Evolutionary conservation across 108 stramenopile species (phyloP).

Genomic region (Hondaea fermentalgiana): DNA sequence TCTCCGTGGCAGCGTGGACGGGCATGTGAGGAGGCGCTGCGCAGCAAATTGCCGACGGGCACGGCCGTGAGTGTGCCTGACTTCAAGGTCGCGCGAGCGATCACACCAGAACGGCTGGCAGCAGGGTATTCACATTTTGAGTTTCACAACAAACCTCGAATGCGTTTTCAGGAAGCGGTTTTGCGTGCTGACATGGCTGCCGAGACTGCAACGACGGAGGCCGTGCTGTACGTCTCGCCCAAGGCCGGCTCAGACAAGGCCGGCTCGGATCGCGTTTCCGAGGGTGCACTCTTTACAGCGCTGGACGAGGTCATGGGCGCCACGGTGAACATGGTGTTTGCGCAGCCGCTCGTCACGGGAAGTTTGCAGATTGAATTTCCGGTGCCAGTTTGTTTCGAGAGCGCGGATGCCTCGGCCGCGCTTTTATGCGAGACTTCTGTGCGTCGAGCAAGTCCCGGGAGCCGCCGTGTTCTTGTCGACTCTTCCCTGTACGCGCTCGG

Average conservation of each 20-base stretch:
- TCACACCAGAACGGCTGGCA: background rate
- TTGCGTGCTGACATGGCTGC: background rate
- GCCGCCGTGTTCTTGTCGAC: background rate
- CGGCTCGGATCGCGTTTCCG: background rate
- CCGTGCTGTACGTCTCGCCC: background rate
- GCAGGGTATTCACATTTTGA: background rate
- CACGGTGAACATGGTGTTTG: background rate
- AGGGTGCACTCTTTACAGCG: background rate
- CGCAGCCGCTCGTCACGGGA: background rate
- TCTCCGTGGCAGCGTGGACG: background rate
- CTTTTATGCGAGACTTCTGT: background rate
- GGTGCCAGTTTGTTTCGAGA: background rate
- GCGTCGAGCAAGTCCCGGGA: background rate
- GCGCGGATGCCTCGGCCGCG: background rate
- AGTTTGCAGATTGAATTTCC: background rate
- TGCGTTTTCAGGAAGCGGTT: background rate
- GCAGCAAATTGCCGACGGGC: too few relatives aligned
- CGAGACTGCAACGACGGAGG: background rate
- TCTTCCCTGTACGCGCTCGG: background rate
- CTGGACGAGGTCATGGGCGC: conserved; percentile 4
- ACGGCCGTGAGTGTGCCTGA: background rate
- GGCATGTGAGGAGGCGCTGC: background rate
- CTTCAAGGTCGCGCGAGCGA: background rate
- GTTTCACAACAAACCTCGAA: background rate
- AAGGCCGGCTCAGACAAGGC: background rate